phyloP scores from a whole-genome alignment of 352 stramenopile genomes.

The Discostella stelligera region DNA sequence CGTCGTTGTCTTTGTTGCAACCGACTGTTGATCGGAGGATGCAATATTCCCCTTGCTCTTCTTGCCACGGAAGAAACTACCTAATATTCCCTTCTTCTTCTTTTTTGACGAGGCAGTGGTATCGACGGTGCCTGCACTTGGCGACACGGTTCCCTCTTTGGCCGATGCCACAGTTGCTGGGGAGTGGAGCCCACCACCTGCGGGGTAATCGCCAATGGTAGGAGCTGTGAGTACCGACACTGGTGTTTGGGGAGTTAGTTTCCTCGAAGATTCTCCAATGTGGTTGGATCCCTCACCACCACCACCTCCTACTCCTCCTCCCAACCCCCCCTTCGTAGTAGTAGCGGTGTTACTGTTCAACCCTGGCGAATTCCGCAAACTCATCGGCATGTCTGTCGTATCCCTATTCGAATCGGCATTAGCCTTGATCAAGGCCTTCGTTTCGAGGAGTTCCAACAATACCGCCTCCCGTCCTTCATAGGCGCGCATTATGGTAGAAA shows the following conservation, averaged over 20 bases:
- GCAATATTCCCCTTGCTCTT: slow-evolving; percentile 44
- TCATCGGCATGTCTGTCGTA: slow-evolving; percentile 64
- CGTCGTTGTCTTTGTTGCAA: not conserved
- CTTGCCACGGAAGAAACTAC: slow-evolving; percentile 66
- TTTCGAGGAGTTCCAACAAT: slow-evolving; percentile 78
- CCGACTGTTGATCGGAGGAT: not conserved
- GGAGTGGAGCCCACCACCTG: not conserved
- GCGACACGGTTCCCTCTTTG: slow-evolving; percentile 2
- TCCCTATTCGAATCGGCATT: slow-evolving; percentile 68
- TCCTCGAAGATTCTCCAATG: slow-evolving; percentile 11
- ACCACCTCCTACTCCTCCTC: not conserved
- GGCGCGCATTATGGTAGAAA: slow-evolving; percentile 83
- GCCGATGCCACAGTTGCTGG: slow-evolving; percentile 11
- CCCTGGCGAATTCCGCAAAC: slow-evolving; percentile 62
- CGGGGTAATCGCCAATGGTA: slow-evolving; percentile 12
- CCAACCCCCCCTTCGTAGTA: slow-evolving; percentile 1
- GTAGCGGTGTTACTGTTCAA: slow-evolving; percentile 9
- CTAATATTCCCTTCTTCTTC: slow-evolving; percentile 76
- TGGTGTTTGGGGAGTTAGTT: slow-evolving; percentile 15
- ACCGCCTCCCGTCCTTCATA: slow-evolving; percentile 81
- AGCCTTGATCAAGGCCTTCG: slow-evolving; percentile 81
- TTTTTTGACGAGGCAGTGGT: slow-evolving; percentile 44
- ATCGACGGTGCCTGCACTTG: not conserved
- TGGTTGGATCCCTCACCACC: not conserved
- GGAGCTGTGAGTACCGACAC: slow-evolving; percentile 11